Percentiles rank a stretch among this genome's conserved stretches.
Evolutionary conservation across 371 early-diverging fungal species (phyloP).

Genomic region (Modicella reniformis): DNA sequence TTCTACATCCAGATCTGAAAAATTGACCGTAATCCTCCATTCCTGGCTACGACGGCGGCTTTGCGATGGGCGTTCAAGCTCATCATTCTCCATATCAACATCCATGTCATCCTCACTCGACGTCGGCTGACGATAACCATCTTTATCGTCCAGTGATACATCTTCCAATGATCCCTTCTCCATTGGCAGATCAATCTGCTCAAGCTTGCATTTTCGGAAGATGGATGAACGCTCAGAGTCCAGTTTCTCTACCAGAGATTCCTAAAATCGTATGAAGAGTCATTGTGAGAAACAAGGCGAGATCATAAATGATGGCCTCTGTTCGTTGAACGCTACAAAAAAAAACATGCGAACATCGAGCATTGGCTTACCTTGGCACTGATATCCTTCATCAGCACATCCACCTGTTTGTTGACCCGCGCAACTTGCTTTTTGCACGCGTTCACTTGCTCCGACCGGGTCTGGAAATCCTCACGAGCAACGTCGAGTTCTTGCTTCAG

Average conservation of each 20-base stretch:
- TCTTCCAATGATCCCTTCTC: conserved; percentile 73
- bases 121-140: conserved; percentile 28
- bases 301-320: too few species aligned
- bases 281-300: neutral
- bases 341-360: too few species aligned
- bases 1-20: conserved; percentile 60
- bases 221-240: conserved; percentile 81
- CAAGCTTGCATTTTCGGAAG: conserved; percentile 89
- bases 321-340: too few species aligned
- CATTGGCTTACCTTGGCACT: conserved; percentile 59
- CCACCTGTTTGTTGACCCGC: conserved; percentile 72
- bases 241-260: conserved; percentile 79
- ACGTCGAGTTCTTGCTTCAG: conserved; percentile 59
- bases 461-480: conserved; percentile 57
- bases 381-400: conserved; percentile 73
- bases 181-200: conserved; percentile 89
- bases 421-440: conserved; percentile 68
- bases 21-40: conserved; percentile 61
- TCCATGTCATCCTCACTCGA: conserved; percentile 62
- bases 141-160: conserved; percentile 73
- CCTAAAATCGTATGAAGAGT: conserved; percentile 49
- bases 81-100: conserved; percentile 56
- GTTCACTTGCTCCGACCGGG: conserved; percentile 67
- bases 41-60: conserved; percentile 45
- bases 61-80: conserved; percentile 16